Evolutionary conservation across 345 rosid genomes (phyloP).

Genomic region (Gossypium australe): DNA sequence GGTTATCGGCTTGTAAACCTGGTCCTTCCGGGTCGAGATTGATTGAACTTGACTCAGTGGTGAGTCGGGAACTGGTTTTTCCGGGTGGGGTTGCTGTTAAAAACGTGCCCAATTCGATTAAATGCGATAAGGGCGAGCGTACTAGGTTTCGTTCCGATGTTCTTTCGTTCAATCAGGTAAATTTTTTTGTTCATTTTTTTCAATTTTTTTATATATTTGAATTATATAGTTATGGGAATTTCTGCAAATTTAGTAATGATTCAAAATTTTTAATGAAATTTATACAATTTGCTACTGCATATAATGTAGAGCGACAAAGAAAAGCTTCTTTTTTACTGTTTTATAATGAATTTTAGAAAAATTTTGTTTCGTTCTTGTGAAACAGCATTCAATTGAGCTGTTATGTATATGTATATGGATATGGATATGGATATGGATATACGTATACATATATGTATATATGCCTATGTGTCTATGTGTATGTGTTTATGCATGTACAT

Average conservation of each 20-base stretch:
- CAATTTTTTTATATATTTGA: not conserved
- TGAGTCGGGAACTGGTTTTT: constrained; percentile 49
- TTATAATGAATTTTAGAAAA: not conserved
- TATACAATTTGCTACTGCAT: not conserved
- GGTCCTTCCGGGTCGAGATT: constrained; percentile 45
- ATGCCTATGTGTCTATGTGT: not conserved
- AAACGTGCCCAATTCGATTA: constrained; percentile 54
- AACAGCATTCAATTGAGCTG: not conserved
- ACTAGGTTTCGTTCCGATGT: constrained; percentile 75
- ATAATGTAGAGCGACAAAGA: too few relatives aligned
- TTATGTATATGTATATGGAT: not conserved
- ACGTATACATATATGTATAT: not conserved
- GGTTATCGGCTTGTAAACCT: constrained; percentile 55
- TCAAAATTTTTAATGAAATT: not conserved
- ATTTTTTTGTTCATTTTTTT: too few relatives aligned
- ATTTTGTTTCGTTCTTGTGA: not conserved
- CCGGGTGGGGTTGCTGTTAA: constrained; percentile 69
- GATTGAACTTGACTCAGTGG: constrained; percentile 43
- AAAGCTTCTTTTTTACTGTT: not conserved
- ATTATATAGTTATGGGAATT: not conserved
- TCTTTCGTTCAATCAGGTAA: constrained; percentile 80
- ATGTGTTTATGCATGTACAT: not conserved
- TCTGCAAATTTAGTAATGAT: not conserved
- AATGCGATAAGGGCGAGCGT: constrained; percentile 93
- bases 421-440: not conserved